phyloP scores from a whole-genome alignment of 75 land plant species.

The Pinus albicaulis region DNA sequence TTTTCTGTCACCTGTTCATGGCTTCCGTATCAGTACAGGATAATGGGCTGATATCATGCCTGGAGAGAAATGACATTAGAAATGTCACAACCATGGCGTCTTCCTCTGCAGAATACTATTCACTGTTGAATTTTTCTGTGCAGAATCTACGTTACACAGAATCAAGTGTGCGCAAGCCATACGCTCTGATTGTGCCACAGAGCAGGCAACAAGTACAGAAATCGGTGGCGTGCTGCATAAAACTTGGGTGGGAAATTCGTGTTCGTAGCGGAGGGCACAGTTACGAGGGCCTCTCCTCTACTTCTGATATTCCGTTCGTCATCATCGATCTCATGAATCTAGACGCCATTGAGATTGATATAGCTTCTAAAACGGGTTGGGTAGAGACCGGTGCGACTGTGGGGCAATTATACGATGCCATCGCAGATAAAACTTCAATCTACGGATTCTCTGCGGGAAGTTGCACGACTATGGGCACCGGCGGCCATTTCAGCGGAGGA shows the following conservation, averaged over 20 bases:
- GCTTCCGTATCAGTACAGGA: too few relatives aligned
- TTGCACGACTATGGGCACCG: constrained; percentile 39
- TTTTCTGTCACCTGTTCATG: too few relatives aligned
- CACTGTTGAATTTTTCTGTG: constrained; percentile 21
- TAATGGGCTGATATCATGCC: too few relatives aligned
- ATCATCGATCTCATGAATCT: constrained; percentile 25
- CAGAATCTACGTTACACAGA: constrained; percentile 32
- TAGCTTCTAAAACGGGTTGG: constrained; percentile 17
- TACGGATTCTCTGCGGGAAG: constrained; percentile 33
- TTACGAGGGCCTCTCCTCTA: constrained; percentile 13
- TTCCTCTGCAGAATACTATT: background rate
- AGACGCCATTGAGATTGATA: constrained; percentile 11
- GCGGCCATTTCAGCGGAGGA: constrained; percentile 46
- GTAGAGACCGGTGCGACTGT: constrained; percentile 33
- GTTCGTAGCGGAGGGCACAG: constrained; percentile 35
- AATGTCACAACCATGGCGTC: background rate
- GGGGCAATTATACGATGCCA: constrained; percentile 23
- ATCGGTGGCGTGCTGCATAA: constrained; percentile 3
- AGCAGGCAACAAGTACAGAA: background rate
- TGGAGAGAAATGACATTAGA: too few relatives aligned
- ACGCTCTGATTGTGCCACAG: constrained; percentile 15
- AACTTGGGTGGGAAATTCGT: background rate
- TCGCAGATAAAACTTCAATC: background rate
- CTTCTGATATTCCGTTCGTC: constrained; percentile 17
- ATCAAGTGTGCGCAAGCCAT: constrained; percentile 11